phyloP scores from a whole-genome alignment of 2,329 filamentous ascomycete species.

The Massarina eburnea region DNA sequence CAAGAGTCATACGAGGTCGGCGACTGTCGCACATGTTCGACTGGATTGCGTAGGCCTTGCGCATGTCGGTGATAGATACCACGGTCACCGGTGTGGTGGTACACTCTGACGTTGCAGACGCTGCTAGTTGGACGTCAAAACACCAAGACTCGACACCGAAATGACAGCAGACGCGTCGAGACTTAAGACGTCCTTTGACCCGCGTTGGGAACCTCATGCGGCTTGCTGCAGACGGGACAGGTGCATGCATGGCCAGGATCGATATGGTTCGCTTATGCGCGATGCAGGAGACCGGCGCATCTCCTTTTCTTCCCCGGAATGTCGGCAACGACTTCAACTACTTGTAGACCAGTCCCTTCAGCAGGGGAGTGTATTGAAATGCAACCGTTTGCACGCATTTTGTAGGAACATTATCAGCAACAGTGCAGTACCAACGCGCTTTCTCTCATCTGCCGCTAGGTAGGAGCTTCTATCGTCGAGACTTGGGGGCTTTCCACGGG shows the following conservation, averaged over 20 bases:
- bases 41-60: too few relatives aligned
- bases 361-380: background rate
- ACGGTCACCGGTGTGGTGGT: too few relatives aligned
- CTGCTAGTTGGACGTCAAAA: too few relatives aligned
- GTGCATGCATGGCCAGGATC: background rate
- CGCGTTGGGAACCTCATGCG: background rate
- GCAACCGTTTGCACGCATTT: background rate
- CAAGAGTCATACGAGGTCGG: too few relatives aligned
- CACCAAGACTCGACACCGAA: too few relatives aligned
- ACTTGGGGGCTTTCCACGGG: too few relatives aligned
- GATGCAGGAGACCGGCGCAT: background rate
- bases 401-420: background rate
- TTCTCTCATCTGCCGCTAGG: background rate
- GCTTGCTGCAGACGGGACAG: background rate
- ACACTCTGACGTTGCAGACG: too few relatives aligned
- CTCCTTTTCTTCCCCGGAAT: background rate
- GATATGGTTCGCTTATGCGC: background rate
- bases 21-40: too few relatives aligned
- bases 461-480: too few relatives aligned
- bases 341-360: background rate
- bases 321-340: background rate
- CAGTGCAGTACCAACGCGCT: background rate
- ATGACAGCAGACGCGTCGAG: too few relatives aligned
- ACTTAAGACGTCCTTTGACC: too few relatives aligned
- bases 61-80: too few relatives aligned